These are phyloP conservation scores for Earliella scabrosa DNA, from an alignment of 1,284 basidiomycete species.

Conservation along the genomic window DNA sequence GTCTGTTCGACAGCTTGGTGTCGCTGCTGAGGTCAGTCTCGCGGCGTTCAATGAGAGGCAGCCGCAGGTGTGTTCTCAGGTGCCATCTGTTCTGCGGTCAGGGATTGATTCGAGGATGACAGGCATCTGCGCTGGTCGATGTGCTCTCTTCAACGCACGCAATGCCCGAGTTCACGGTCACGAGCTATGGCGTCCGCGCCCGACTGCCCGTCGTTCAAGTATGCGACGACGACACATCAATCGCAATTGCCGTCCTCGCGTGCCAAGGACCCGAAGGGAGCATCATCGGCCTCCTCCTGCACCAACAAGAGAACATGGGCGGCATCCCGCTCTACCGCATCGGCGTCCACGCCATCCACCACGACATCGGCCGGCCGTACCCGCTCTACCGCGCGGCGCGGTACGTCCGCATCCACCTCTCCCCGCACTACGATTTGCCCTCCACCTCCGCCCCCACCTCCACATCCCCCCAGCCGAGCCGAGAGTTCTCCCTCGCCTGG, in stretches of 20 bases:
- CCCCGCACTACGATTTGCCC: not conserved
- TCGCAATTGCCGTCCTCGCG: constrained; percentile 1
- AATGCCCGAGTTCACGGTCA: constrained; percentile 5
- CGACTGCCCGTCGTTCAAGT: constrained; percentile 1
- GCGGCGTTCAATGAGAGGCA: not conserved
- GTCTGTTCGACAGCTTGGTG: not conserved
- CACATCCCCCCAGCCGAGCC: not conserved
- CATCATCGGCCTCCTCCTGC: constrained; percentile 6
- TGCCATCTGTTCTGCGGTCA: too few species aligned
- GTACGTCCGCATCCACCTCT: constrained; percentile 7
- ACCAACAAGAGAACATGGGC: constrained; percentile 4
- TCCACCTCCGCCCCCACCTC: too few species aligned
- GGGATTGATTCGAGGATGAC: too few species aligned
- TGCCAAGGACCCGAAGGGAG: not conserved
- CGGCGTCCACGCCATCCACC: constrained; percentile 8
- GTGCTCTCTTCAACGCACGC: not conserved
- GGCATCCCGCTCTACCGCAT: constrained; percentile 6
- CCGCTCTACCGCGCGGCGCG: constrained; percentile 8
- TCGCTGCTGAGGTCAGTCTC: constrained; percentile 8
- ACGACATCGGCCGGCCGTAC: constrained; percentile 6
- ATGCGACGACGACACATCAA: constrained; percentile 2
- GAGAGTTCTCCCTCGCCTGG: constrained; percentile 2
- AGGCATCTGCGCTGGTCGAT: not conserved
- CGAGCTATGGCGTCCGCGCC: constrained; percentile 10
- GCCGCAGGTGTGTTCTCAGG: not conserved